These are phyloP conservation scores for Aspergillus sp. DNA, from an alignment of 2,329 filamentous ascomycete species.

Conservation along the genomic window DNA sequence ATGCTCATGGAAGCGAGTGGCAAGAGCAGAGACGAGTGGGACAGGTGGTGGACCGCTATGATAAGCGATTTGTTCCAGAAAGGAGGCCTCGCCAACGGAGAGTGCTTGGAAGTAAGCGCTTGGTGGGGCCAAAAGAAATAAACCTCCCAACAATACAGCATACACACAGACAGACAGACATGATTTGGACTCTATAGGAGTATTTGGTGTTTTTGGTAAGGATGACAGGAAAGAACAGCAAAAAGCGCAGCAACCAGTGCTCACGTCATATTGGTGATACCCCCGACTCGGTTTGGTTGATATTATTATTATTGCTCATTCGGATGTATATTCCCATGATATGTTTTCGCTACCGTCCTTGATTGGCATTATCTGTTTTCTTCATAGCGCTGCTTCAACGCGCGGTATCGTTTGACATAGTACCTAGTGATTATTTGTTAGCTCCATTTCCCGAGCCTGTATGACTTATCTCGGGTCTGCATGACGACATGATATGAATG, in stretches of 20 bases:
- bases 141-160: constrained; percentile 11
- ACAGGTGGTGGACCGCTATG: constrained; percentile 84
- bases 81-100: constrained; percentile 75
- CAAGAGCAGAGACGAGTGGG: constrained; percentile 90
- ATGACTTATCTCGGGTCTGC: constrained; percentile 8
- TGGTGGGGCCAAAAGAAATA: constrained; percentile 63
- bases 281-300: constrained; percentile 26
- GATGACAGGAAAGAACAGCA: constrained; percentile 21
- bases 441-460: constrained; percentile 11
- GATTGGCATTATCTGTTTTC: constrained; percentile 41
- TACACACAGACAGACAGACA: constrained; percentile 4
- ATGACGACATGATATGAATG: constrained; percentile 20
- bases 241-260: constrained; percentile 29
- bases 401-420: constrained; percentile 87
- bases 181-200: constrained; percentile 18
- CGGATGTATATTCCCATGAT: constrained; percentile 22
- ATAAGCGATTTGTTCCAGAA: constrained; percentile 80
- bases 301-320: constrained; percentile 20
- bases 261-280: constrained; percentile 41
- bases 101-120: constrained; percentile 71
- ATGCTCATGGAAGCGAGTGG: constrained; percentile 77
- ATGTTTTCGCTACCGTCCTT: constrained; percentile 13
- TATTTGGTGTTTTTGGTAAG: constrained; percentile 31
- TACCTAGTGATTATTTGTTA: constrained; percentile 58
- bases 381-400: constrained; percentile 78